Evolutionary conservation across 345 rosid genomes (phyloP), one percentile per base, ranked within the genome.

Genomic region (Salix purpurea): DNA sequence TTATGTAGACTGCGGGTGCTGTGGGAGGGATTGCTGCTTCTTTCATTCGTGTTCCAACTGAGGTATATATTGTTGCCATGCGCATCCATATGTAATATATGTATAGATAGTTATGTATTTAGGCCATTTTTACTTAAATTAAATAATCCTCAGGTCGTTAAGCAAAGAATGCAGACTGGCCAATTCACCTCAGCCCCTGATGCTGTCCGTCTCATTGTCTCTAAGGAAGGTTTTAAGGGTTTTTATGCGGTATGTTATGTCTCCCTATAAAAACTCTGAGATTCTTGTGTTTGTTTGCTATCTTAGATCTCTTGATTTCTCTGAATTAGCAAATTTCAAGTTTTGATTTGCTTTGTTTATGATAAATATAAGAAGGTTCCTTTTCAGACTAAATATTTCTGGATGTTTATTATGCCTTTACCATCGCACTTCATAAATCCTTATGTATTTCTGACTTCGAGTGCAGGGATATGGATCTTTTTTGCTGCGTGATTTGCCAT

Each of bases 11-110:
- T 48, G 99, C 99, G 9, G 99, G 98, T 72, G 98, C 97, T 58
- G 78, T 93, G 32, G 98, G 99, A 72, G 99, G 99, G 75, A 58
- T 91, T 82, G 95, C 97, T 77, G 97, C 99, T 81, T 93, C 99
- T 74, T 83, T 96, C 34, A 88, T 96, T 50, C 95, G 97, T 83
- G 97, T 96, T 65, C 98, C 99, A 60, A 96, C 99, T 3, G 98
- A 96, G 93, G 99, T 93, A 76, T 65, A 54, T 69, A 24, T 19
- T 30, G 19, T 61, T 67, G 12, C 16, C 67, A 19, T 34, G 4
- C 66, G 24, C 24, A 62, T 73, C 54, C 71, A 28, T 61, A 61
- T 67, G 37, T 36, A 36, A 36, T 5, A 36, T 5, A 36, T 5
- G 7, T 5, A 36, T 36, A 36, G 37, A 36, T 36, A 36, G 37